These are phyloP conservation scores for Cruciata laevipes DNA, from an alignment of 257 asterid genomes.

Conservation along the genomic window DNA sequence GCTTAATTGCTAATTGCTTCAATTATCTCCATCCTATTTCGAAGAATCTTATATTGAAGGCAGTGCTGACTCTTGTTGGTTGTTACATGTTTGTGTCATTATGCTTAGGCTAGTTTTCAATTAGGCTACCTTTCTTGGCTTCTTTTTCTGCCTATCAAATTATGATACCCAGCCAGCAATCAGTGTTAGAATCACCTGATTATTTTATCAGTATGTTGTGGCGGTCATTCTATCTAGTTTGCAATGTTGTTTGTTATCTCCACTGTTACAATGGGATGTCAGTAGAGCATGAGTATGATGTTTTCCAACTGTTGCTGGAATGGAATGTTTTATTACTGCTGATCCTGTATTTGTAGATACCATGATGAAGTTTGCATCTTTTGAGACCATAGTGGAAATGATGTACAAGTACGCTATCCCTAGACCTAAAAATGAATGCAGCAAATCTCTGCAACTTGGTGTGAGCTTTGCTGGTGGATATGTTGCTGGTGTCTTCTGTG, in stretches of 20 bases:
- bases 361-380: constrained; percentile 89
- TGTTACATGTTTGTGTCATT: not conserved
- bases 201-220: not conserved
- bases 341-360: constrained; percentile 44
- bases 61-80: not conserved
- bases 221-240: too few species aligned
- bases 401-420: constrained; percentile 66
- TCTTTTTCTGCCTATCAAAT: not conserved
- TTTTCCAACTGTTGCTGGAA: not conserved
- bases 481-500: constrained; percentile 69
- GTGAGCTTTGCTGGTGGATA: constrained; percentile 77
- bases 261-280: not conserved
- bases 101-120: not conserved
- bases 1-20: too few species aligned
- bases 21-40: too few species aligned
- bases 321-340: not conserved
- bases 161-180: too few species aligned
- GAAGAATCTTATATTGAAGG: too few species aligned
- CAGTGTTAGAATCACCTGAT: not conserved
- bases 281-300: not conserved
- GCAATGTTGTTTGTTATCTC: not conserved
- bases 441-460: constrained; percentile 59
- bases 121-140: not conserved
- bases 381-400: constrained; percentile 67
- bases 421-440: constrained; percentile 65